Evolutionary conservation across 2,329 filamentous ascomycete species (phyloP), one percentile per base, ranked within the genome.

Genomic region (Aspergillus calidoustus): DNA sequence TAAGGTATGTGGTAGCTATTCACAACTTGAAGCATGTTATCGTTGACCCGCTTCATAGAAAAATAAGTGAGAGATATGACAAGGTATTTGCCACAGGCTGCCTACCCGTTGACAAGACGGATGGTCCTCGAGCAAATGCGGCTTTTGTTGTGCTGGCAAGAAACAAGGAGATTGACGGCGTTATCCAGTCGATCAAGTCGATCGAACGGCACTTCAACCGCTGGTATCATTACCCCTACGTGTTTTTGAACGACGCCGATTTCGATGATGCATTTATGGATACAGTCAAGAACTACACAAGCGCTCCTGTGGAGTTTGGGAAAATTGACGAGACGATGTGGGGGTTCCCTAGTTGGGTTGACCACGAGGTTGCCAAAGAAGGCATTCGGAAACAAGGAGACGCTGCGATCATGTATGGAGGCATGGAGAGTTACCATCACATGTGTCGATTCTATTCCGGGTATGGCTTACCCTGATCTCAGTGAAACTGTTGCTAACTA

Each of bases 381-480:
- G 94, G 94, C 63, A 96, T 99, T 73, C 88, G 91, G 57, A 97
- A 97, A 81, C 95, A 99, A 78, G 95, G 95, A 67, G 95, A 99
- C 77, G 89, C 89, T 54, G 95, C 95, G 51, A 96, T 99, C 82
- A 99, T 99, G 95, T 99, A 98, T 76, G 95, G 95, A 76, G 95
- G 95, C 51, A 90, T 99, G 84, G 95, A 98, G 78, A 97, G 93
- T 80, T 99, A 99, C 76, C 95, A 99, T 74, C 90, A 96, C 79
- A 99, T 99, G 95, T 99, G 95, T 77, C 88, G 95, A 70, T 99
- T 99, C 83, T 99, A 99, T 81, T 99, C 95, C 66, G 95, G 94
- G 90, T 95, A 34, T 23, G 8, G 25, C 25, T 7, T 13, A 46
- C 3, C 13, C 25, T 9, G n/a, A 7, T 25, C 13, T 15, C 34